Percentiles rank a stretch among this genome's conserved stretches.
These are phyloP conservation scores for Aspergillus ustus DNA, from an alignment of 2,329 filamentous ascomycete species.

Conservation along the genomic window DNA sequence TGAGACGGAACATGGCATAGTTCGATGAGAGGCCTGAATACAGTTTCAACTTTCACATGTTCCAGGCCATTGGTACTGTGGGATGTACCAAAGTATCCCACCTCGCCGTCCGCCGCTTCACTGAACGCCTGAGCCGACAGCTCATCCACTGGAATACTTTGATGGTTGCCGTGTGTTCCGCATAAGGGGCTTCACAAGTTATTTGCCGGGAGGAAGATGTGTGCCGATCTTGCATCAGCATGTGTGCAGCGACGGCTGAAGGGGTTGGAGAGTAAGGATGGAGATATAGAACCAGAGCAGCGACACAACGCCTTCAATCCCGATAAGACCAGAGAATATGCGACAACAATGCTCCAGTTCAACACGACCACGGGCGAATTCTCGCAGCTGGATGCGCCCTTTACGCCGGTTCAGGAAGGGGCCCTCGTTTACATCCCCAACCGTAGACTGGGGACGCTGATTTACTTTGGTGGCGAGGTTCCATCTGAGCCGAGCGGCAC, in stretches of 20 bases:
- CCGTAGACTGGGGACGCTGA: constrained; percentile 16
- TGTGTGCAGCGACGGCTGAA: constrained; percentile 5
- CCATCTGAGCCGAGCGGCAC: constrained; percentile 19
- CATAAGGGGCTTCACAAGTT: constrained; percentile 25
- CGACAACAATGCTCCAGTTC: constrained; percentile 18
- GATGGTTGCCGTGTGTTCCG: constrained; percentile 29
- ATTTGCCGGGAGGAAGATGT: constrained; percentile 28
- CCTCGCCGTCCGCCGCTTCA: too few relatives aligned
- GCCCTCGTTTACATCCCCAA: constrained; percentile 20
- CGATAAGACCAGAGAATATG: constrained; percentile 15
- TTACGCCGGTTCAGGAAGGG: constrained; percentile 18
- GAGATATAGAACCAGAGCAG: constrained; percentile 18
- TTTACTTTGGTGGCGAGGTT: constrained; percentile 25
- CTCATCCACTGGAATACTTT: too few relatives aligned
- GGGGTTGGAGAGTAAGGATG: constrained; percentile 33
- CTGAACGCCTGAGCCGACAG: too few relatives aligned
- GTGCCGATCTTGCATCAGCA: constrained; percentile 14
- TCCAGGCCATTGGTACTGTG: too few relatives aligned
- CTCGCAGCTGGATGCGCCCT: constrained; percentile 14
- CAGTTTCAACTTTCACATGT: too few relatives aligned
- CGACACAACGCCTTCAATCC: constrained; percentile 18
- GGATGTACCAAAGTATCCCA: too few relatives aligned
- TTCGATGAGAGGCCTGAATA: too few relatives aligned
- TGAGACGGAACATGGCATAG: too few relatives aligned
- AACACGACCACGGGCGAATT: constrained; percentile 21